Evolutionary conservation across 2,329 filamentous ascomycete genomes (phyloP).

Genomic region (Epichloe typhina): DNA sequence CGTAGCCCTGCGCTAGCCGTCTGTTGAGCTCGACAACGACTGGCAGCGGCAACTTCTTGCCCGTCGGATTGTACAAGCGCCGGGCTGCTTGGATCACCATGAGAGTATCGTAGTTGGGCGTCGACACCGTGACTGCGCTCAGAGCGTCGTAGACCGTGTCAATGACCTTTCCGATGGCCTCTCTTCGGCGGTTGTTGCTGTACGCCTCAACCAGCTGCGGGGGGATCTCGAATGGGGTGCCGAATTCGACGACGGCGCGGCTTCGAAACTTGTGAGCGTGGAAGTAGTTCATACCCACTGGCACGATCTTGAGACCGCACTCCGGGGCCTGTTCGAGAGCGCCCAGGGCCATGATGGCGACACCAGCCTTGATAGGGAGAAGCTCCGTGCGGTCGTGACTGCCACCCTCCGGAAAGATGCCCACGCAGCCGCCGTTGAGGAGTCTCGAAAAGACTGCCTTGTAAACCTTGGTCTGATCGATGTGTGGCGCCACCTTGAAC

Average conservation of each 20-base stretch:
- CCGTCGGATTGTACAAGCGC: constrained; percentile 84
- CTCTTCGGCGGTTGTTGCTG: constrained; percentile 66
- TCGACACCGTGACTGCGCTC: constrained; percentile 78
- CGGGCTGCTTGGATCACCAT: constrained; percentile 95
- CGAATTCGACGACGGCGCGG: constrained; percentile 89
- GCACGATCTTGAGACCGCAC: constrained; percentile 86
- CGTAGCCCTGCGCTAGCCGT: constrained; percentile 80
- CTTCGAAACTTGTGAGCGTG: constrained; percentile 97
- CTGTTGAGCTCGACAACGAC: constrained; percentile 91
- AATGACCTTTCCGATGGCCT: constrained; percentile 74
- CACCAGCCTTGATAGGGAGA: constrained; percentile 85
- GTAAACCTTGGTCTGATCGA: constrained; percentile 89
- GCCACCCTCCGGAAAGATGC: constrained; percentile 93
- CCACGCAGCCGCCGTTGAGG: constrained; percentile 73
- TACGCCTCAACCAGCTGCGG: constrained; percentile 75
- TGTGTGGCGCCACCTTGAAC: constrained; percentile 82
- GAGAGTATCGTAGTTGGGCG: constrained; percentile 88
- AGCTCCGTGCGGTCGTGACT: constrained; percentile 90
- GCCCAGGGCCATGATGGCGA: constrained; percentile 94
- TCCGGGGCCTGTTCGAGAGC: constrained; percentile 74
- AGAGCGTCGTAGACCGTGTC: constrained; percentile 79
- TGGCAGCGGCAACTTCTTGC: constrained; percentile 83
- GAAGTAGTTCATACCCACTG: constrained; percentile 99
- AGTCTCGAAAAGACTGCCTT: constrained; percentile 82
- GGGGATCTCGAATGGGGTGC: constrained; percentile 78